These are phyloP conservation scores for Periconia sp. DNA, from an alignment of 2,329 filamentous ascomycete species.

Conservation along the genomic window DNA sequence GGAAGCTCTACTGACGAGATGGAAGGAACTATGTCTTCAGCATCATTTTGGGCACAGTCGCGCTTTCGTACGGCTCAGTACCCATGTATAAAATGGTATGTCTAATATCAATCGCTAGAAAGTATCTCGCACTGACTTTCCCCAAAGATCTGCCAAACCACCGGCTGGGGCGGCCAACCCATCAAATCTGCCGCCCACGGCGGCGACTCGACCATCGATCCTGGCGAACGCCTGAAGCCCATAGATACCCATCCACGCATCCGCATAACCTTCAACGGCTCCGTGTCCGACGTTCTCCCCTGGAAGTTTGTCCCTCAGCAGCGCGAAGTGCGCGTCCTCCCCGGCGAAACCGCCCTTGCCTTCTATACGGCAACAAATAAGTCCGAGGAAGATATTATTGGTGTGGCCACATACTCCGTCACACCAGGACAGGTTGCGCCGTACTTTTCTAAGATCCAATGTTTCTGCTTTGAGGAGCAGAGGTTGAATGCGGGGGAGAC, in stretches of 20 bases:
- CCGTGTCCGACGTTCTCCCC: constrained; percentile 90
- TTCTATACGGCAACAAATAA: constrained; percentile 98
- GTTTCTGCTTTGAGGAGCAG: constrained; percentile 98
- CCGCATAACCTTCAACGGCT: constrained; percentile 94
- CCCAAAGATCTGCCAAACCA: constrained; percentile 77
- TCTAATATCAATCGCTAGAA: background rate
- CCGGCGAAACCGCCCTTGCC: constrained; percentile 93
- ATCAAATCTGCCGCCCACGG: constrained; percentile 78
- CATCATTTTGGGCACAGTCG: constrained; percentile 78
- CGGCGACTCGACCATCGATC: constrained; percentile 63
- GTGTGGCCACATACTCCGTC: constrained; percentile 96
- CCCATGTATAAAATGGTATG: constrained; percentile 85
- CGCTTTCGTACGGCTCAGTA: constrained; percentile 81
- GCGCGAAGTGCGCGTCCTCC: constrained; percentile 91
- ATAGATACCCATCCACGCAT: constrained; percentile 83
- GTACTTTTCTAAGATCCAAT: constrained; percentile 99
- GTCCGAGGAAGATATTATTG: constrained; percentile 91
- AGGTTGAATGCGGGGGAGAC: constrained; percentile 92
- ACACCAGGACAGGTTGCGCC: constrained; percentile 94
- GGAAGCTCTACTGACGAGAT: too few species aligned
- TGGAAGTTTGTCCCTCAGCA: constrained; percentile 99
- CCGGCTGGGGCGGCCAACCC: constrained; percentile 91
- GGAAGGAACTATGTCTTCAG: constrained; percentile 75
- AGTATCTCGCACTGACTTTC: background rate
- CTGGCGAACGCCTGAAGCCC: constrained; percentile 78